Percentiles rank a stretch among this genome's conserved stretches.
These are phyloP conservation scores for Sodiomyces alkalinus DNA, from an alignment of 2,329 filamentous ascomycete genomes.

Conservation along the genomic window DNA sequence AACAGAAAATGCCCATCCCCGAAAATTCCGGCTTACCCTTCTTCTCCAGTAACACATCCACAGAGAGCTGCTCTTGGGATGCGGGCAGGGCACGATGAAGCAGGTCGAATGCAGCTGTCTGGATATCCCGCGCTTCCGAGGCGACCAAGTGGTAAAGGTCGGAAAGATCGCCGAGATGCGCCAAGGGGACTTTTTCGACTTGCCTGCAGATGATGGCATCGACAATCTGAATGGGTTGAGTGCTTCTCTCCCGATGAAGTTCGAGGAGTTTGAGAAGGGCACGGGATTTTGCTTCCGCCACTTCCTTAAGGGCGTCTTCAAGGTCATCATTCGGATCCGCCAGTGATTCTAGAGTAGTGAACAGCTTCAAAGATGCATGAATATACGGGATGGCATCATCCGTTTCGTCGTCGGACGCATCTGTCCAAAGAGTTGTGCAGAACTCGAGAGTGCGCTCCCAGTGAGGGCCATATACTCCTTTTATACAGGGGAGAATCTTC, in stretches of 20 bases:
- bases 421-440: constrained; percentile 41
- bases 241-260: constrained; percentile 23
- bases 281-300: constrained; percentile 36
- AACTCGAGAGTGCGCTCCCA: constrained; percentile 56
- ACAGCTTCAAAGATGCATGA: constrained; percentile 59
- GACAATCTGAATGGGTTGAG: constrained; percentile 59
- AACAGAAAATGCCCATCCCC: too few species aligned
- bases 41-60: constrained; percentile 62
- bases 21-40: too few species aligned
- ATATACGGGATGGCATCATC: constrained; percentile 45
- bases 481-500: constrained; percentile 55
- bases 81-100: constrained; percentile 68
- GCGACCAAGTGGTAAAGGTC: constrained; percentile 65
- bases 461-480: constrained; percentile 74
- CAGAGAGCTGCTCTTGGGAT: constrained; percentile 65
- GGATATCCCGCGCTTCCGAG: constrained; percentile 58
- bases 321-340: constrained; percentile 77
- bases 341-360: constrained; percentile 44
- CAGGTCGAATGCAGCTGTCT: constrained; percentile 66
- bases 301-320: constrained; percentile 53
- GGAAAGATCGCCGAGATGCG: constrained; percentile 45
- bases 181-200: constrained; percentile 46
- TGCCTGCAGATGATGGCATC: constrained; percentile 60
- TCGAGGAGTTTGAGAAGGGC: constrained; percentile 51
- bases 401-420: constrained; percentile 22